These are phyloP conservation scores for Apiospora pterosperma DNA, from an alignment of 2,329 filamentous ascomycete species.

Conservation along the genomic window DNA sequence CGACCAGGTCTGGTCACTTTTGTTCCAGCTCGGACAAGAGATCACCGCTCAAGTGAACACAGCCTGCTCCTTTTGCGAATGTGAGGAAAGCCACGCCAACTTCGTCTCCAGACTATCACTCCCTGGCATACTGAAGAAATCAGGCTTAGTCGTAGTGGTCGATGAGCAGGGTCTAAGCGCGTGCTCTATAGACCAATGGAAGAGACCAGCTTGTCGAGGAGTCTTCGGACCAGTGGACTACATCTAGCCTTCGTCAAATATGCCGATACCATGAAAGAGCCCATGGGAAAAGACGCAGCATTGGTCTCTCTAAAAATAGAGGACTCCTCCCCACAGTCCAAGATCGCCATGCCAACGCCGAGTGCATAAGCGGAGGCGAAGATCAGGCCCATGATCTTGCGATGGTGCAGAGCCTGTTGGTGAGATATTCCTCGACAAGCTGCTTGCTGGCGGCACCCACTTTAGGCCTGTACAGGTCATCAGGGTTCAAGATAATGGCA, in stretches of 20 bases:
- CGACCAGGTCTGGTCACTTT: too few relatives aligned
- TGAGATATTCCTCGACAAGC: too few relatives aligned
- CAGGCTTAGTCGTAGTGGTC: conserved; percentile 25
- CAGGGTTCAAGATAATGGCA: too few relatives aligned
- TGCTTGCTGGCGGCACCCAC: too few relatives aligned
- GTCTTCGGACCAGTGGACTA: background rate
- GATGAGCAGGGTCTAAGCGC: too few relatives aligned
- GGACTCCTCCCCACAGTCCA: too few relatives aligned
- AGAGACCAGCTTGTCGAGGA: background rate
- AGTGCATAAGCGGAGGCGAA: background rate
- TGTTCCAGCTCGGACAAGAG: too few relatives aligned
- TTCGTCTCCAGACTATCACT: background rate
- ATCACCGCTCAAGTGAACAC: too few relatives aligned
- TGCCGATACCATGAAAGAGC: background rate
- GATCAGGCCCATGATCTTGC: too few relatives aligned
- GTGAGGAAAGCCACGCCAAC: background rate
- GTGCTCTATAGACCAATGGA: too few relatives aligned
- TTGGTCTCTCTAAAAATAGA: background rate
- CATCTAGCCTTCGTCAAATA: background rate
- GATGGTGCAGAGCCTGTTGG: too few relatives aligned
- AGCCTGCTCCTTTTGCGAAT: conserved; percentile 10
- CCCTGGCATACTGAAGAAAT: background rate
- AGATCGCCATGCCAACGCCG: background rate
- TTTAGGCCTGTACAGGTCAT: too few relatives aligned
- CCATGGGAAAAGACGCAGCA: background rate